phyloP scores from a whole-genome alignment of 2,329 filamentous ascomycete genomes.

The Alternaria sp. region DNA sequence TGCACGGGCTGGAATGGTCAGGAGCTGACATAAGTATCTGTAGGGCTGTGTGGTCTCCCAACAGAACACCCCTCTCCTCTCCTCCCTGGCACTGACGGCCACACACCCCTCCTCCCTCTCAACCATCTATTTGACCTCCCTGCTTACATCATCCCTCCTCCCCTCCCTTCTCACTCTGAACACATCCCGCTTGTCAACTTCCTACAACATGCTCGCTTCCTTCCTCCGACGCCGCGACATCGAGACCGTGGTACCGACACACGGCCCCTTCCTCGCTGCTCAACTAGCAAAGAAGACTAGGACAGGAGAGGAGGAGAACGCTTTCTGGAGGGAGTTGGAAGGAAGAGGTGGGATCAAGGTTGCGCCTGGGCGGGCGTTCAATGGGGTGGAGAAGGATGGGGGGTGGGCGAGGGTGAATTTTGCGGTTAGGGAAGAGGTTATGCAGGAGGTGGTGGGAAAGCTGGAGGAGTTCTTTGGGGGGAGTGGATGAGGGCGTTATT shows the following conservation, averaged over 20 bases:
- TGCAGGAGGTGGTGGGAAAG: slow-evolving; percentile 22
- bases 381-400: slow-evolving; percentile 34
- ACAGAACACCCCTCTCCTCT: slow-evolving; percentile 32
- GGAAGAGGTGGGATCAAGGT: slow-evolving; percentile 24
- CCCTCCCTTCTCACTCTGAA: slow-evolving; percentile 34
- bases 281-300: slow-evolving; percentile 21
- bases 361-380: slow-evolving; percentile 23
- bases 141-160: slow-evolving; percentile 35
- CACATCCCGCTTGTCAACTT: slow-evolving; percentile 28
- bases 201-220: slow-evolving; percentile 25
- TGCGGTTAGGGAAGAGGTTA: slow-evolving; percentile 15
- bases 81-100: slow-evolving; percentile 24
- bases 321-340: slow-evolving; percentile 25
- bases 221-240: slow-evolving; percentile 22
- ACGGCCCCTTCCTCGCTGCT: slow-evolving; percentile 39
- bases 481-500: not conserved
- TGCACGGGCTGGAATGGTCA: not conserved
- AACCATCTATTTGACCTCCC: slow-evolving; percentile 25
- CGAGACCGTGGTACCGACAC: slow-evolving; percentile 28
- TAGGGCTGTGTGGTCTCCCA: slow-evolving; percentile 43
- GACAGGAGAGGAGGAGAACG: slow-evolving; percentile 23
- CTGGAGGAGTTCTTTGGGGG: slow-evolving; percentile 19
- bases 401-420: slow-evolving; percentile 41
- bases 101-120: slow-evolving; percentile 28
- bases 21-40: not conserved